phyloP scores from a whole-genome alignment of 768 basidiomycete genomes.

The Boletales sp. region DNA sequence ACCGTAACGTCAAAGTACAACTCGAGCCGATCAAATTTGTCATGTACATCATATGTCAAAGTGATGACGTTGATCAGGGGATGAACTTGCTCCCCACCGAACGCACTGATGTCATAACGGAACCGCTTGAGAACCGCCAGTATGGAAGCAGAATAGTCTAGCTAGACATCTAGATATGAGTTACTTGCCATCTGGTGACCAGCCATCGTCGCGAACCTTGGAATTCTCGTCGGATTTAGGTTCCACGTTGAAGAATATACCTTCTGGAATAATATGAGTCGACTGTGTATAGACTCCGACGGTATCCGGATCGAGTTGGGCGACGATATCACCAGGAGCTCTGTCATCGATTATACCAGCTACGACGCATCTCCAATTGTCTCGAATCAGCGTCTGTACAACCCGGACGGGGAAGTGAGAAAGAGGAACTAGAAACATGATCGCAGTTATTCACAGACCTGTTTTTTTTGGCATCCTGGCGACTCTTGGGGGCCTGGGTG shows the following conservation, averaged over 20 bases:
- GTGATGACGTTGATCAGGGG: constrained; percentile 7
- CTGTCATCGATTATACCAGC: constrained; percentile 23
- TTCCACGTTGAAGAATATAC: constrained; percentile 1
- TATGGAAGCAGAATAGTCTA: constrained; percentile 1
- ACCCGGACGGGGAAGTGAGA: background rate
- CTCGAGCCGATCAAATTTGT: background rate
- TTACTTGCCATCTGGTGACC: background rate
- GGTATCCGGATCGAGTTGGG: background rate
- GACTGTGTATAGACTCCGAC: background rate
- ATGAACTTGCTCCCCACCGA: constrained; percentile 6
- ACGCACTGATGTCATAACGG: background rate
- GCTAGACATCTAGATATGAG: constrained; percentile 1
- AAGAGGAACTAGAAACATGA: background rate
- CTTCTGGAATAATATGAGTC: constrained; percentile 5
- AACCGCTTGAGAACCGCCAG: constrained; percentile 6
- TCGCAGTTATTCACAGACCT: background rate
- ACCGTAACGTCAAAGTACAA: constrained; percentile 9
- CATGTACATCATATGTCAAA: background rate
- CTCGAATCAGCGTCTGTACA: constrained; percentile 34
- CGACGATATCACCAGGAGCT: background rate
- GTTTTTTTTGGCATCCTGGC: background rate
- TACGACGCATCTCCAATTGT: constrained; percentile 33
- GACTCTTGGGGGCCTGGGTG: background rate
- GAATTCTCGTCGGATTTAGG: background rate
- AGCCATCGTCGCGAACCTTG: background rate